Evolutionary conservation across 139 green algal genomes (phyloP).

Genomic region (Edaphochlamys debaryana): DNA sequence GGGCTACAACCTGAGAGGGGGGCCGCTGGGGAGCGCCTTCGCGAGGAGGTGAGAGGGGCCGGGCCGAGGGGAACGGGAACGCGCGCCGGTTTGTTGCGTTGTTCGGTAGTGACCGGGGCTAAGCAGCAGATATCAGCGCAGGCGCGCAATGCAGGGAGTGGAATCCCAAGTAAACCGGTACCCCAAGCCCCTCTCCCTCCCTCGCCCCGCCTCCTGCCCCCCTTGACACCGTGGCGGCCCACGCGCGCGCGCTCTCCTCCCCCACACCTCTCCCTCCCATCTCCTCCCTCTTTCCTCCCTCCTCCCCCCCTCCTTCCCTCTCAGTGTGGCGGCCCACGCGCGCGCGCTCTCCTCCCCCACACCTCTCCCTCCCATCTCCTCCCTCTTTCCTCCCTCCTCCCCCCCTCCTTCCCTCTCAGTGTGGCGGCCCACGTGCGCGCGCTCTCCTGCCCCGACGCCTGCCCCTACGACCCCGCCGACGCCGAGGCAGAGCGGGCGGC

Average conservation of each 20-base stretch:
- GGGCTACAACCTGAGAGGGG: slow-evolving; percentile 89
- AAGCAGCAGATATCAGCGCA: too few relatives aligned
- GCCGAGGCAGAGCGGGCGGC: slow-evolving; percentile 41
- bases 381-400: neutral
- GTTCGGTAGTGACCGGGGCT: neutral
- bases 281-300: neutral
- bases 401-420: neutral
- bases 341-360: too few relatives aligned
- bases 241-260: too few relatives aligned
- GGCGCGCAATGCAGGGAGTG: too few relatives aligned
- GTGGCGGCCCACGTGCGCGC: slow-evolving; percentile 88
- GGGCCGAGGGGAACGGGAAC: too few relatives aligned
- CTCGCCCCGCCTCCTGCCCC: too few relatives aligned
- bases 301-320: neutral
- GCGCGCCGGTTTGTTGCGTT: neutral
- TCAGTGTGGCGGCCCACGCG: too few relatives aligned
- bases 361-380: neutral
- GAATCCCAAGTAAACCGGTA: too few relatives aligned
- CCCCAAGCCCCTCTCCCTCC: too few relatives aligned
- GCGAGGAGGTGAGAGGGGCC: slow-evolving; percentile 59
- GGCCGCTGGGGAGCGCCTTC: slow-evolving; percentile 82
- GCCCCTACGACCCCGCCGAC: slow-evolving; percentile 57
- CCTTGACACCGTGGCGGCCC: too few relatives aligned
- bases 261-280: neutral
- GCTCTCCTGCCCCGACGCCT: slow-evolving; percentile 64